Evolutionary conservation across 2,329 filamentous ascomycete genomes (phyloP), one percentile per base, ranked within the genome.

Genomic region (Pleomassaria siparia): DNA sequence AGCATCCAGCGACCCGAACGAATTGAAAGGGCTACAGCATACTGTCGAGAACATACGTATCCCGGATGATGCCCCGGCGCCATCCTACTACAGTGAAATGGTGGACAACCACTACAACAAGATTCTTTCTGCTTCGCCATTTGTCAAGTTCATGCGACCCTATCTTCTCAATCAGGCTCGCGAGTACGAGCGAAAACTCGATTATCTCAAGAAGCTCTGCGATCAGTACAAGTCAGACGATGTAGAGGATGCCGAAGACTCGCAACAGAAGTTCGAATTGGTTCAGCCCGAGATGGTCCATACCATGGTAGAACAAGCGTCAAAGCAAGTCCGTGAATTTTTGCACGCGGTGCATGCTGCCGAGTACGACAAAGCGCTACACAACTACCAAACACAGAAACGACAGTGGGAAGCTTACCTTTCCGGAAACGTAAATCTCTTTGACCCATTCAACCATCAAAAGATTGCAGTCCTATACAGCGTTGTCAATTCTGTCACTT

Each of bases 261-360:
- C 50, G 37, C 79, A 81, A 1, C 84, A 88, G 47, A 86, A 85
- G 26, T 99, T 99, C 58, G 86, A 95, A 58, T 80, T 99, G 9
- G 95, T 99, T 53, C 89, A 88, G 51, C 92, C 94, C 1, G 89
- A 96, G 59, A 97, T 97, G 91, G 88, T 99, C 0, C 89, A 95
- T 59, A 82, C 87, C 48, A 85, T 90, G 37, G 84, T 89, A 1
- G 86, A 89, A 44, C 86, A 86, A 58, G 88, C 89, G 3, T 89
- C 91, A 0, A 84, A 84, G 36, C 90, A 95, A 64, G 89, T 96
- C 25, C 91, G 91, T 74, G 92, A 97, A 60, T 90, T 97, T 40
- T 75, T 99, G 6, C 91, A 94, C 66, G 94, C 94, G 18, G 91
- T 96, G 11, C 91, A 97, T 69, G 90, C 96, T 66, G 91, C 91